Conservation (phyloP, 345 rosid genomes). For the Microcos paniculata region DNA sequence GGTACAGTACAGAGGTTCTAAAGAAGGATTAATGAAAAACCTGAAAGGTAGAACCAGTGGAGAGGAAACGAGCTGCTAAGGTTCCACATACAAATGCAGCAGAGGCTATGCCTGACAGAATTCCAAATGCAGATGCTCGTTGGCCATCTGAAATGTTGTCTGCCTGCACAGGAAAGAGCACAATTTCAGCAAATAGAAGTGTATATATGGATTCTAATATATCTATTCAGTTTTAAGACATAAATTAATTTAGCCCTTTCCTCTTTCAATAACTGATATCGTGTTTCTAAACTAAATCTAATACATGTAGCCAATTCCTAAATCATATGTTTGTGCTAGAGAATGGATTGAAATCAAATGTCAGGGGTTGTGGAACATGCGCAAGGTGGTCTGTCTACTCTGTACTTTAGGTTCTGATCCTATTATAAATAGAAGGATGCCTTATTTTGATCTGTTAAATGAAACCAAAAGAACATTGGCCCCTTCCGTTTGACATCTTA, state of each 20-base stretch:
- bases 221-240: not conserved
- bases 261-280: too few species aligned
- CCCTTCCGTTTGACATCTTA: not conserved
- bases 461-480: too few species aligned
- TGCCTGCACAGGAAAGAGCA: conserved; percentile 46
- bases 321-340: not conserved
- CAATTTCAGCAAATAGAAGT: not conserved
- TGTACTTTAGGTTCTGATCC: not conserved
- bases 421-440: too few species aligned
- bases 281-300: too few species aligned
- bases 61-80: conserved; percentile 71
- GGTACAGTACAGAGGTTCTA: not conserved
- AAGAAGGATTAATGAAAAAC: conserved; percentile 25
- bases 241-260: not conserved
- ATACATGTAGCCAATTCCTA: not conserved
- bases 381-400: not conserved
- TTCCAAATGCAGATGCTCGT: conserved; percentile 68
- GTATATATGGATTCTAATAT: not conserved
- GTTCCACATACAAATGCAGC: conserved; percentile 58
- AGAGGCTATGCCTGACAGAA: conserved; percentile 55
- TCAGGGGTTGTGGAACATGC: not conserved
- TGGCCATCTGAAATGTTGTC: conserved; percentile 45
- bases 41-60: conserved; percentile 58
- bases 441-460: not conserved
- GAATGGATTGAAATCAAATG: not conserved